phyloP scores from a whole-genome alignment of 1,284 basidiomycete genomes.

The Leccinum fallax region DNA sequence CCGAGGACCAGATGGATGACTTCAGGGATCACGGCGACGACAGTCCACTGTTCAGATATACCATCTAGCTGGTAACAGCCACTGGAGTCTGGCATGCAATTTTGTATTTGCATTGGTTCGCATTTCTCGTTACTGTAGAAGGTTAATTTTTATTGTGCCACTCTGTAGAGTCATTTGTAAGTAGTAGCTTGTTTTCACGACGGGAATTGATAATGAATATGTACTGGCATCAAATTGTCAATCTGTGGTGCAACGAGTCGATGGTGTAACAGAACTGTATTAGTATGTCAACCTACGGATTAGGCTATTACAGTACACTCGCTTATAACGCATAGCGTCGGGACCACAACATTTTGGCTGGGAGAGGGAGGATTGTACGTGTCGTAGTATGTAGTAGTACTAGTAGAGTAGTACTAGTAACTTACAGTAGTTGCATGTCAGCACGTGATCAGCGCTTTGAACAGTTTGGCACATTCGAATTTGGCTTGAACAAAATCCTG shows the following conservation, averaged over 20 bases:
- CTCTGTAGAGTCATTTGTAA: neutral
- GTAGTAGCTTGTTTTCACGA: neutral
- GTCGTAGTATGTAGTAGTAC: too few relatives aligned
- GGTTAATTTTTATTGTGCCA: neutral
- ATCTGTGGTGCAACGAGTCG: neutral
- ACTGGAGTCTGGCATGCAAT: neutral
- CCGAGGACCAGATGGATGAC: conserved; percentile 34
- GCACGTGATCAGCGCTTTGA: conserved; percentile 19
- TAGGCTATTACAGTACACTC: too few relatives aligned
- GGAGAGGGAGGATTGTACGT: too few relatives aligned
- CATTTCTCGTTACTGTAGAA: neutral
- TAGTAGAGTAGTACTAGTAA: too few relatives aligned
- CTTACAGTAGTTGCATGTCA: too few relatives aligned
- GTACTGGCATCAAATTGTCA: neutral
- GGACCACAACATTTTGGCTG: too few relatives aligned
- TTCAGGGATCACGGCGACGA: conserved; percentile 48
- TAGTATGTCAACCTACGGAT: too few relatives aligned
- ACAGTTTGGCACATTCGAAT: neutral
- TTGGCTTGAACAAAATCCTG: neutral
- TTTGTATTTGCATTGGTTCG: neutral
- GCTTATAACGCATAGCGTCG: too few relatives aligned
- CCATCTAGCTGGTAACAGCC: conserved; percentile 6
- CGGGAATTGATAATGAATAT: neutral
- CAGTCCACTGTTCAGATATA: conserved; percentile 50
- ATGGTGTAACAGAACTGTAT: too few relatives aligned